A percentile compares a stretch with the other conserved stretches of the same genome.
Evolutionary conservation across 2,329 filamentous ascomycete genomes (phyloP).

Genomic region (Nigrograna mackinnonii): DNA sequence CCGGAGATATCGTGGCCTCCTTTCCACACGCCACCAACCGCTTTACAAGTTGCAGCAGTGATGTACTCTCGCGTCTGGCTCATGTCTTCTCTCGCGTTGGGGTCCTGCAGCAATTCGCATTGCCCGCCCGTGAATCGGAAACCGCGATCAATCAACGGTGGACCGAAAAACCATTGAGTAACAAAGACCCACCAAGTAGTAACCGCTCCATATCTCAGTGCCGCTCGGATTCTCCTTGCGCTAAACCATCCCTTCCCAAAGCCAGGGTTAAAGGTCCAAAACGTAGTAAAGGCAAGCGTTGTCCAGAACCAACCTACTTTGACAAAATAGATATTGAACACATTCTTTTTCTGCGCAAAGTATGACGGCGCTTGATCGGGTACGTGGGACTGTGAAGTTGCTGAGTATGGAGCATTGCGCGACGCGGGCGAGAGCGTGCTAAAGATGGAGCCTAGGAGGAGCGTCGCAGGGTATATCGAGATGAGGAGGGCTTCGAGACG

Average conservation of each 20-base stretch:
- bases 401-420: slow-evolving; percentile 63
- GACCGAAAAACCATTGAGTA: slow-evolving; percentile 97
- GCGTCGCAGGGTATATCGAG: slow-evolving; percentile 72
- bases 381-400: slow-evolving; percentile 64
- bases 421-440: slow-evolving; percentile 76
- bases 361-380: slow-evolving; percentile 70
- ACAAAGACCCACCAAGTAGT: slow-evolving; percentile 82
- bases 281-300: slow-evolving; percentile 71
- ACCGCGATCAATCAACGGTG: slow-evolving; percentile 84
- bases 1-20: slow-evolving; percentile 98
- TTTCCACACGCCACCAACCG: slow-evolving; percentile 79
- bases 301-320: slow-evolving; percentile 96
- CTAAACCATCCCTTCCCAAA: slow-evolving; percentile 46
- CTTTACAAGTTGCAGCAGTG: slow-evolving; percentile 80
- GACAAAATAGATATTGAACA: slow-evolving; percentile 92
- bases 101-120: slow-evolving; percentile 66
- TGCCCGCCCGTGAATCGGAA: slow-evolving; percentile 87
- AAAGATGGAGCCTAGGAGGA: slow-evolving; percentile 82
- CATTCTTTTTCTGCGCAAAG: slow-evolving; percentile 90
- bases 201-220: slow-evolving; percentile 69
- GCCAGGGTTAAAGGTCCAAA: slow-evolving; percentile 70
- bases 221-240: slow-evolving; percentile 59
- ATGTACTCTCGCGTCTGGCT: slow-evolving; percentile 56
- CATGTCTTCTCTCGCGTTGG: slow-evolving; percentile 52
- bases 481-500: slow-evolving; percentile 68